These are phyloP conservation scores for Neoarthrinium moseri DNA, from an alignment of 2,329 filamentous ascomycete genomes.

Conservation along the genomic window DNA sequence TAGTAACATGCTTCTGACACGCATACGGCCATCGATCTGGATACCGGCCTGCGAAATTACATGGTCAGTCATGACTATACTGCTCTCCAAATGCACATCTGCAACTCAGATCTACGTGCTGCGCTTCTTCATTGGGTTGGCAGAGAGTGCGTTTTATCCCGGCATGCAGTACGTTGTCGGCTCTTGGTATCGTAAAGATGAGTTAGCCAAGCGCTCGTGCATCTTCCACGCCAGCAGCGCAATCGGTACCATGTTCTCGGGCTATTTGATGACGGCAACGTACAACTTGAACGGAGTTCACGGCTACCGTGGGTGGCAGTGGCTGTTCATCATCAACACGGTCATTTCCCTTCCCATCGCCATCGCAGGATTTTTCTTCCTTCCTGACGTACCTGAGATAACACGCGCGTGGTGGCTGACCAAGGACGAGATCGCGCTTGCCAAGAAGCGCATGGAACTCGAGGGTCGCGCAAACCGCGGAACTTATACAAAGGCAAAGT, in stretches of 20 bases:
- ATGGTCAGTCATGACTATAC: constrained; percentile 31
- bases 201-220: constrained; percentile 44
- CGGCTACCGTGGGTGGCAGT: constrained; percentile 54
- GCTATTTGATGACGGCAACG: constrained; percentile 54
- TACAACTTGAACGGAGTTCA: constrained; percentile 45
- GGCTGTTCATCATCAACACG: constrained; percentile 53
- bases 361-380: constrained; percentile 44
- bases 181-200: constrained; percentile 35
- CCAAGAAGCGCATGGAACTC: constrained; percentile 37
- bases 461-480: constrained; percentile 43
- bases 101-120: constrained; percentile 32
- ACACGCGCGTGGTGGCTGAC: constrained; percentile 36
- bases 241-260: constrained; percentile 38
- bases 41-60: constrained; percentile 32
- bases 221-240: constrained; percentile 32
- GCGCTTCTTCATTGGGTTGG: constrained; percentile 34
- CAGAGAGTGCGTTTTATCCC: constrained; percentile 26
- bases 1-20: constrained; percentile 32
- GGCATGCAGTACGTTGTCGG: constrained; percentile 34
- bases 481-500: constrained; percentile 42
- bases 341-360: constrained; percentile 53
- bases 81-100: constrained; percentile 30
- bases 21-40: constrained; percentile 34
- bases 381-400: constrained; percentile 38
- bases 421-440: constrained; percentile 35